Base-by-base conservation (phyloP, 108 stramenopile species). In the Epithemia pelagica region DNA sequence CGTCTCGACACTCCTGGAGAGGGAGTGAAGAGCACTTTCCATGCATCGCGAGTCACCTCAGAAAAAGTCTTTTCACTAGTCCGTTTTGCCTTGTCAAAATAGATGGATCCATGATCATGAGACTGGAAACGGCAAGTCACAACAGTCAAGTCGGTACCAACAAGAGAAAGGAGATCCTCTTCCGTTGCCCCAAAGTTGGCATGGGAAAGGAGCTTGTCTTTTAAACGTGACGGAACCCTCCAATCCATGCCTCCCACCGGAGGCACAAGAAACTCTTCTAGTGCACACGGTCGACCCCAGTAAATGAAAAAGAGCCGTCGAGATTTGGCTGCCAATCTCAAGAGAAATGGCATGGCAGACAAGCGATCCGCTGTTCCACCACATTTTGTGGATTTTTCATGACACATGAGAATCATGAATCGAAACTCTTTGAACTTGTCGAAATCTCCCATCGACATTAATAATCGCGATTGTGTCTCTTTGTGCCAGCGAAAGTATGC, bases 311-410 rank as follows among this genome's bases (percentile, higher is more conserved):
- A 67, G 2, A 84, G 29, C 23, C 83, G 79, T 21, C 79, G 69
- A 1, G 67, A 61, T 30, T 46, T 54, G 21, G 55, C 58, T 7
- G 79, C 79, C 8, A 67, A 25, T 10, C 59, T 46, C 26, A 84
- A n/a, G 21, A 73, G 67, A 23, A 75, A 67, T 27, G 83, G 80
- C 1, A 84, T 1, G 5, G 64, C 54, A 52, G 76, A 71, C 62
- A 84, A 62, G n/a, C 83, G 74, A 68, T 84, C 83, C 3, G 83
- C 58, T 19, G 74, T 2, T 22, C 83, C 83, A 52, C 83, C 83
- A 54, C 80, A 81, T 53, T 62, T 61, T 5, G 71, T 62, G 33
- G 68, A 67, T 7, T 58, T 57, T 18, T 54, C 37, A 0, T 67
- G n/a, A 58, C 80, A 81, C n/a, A 51, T 54, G 59, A 81, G 59